Base-by-base conservation (phyloP, 306 rosid genomes). In the Urtica urens region DNA sequence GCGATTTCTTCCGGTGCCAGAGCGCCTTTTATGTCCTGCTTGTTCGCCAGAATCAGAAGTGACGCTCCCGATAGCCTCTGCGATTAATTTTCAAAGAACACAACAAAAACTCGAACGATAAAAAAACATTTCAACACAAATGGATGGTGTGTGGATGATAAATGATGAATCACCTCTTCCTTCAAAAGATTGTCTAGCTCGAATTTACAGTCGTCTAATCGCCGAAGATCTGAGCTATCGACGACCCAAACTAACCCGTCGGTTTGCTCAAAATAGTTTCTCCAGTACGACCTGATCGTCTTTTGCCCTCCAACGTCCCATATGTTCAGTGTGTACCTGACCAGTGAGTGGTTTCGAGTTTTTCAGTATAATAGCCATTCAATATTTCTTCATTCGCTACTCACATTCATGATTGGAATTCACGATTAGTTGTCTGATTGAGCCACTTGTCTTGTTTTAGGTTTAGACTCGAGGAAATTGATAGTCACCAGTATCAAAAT, bases 221-320 rank as follows among this genome's bases (percentile, higher is more conserved):
- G 63, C 62, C 93, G 71, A 35, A 85, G 80, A 74, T 85, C 95
- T 0, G 95, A 85, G 68, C 95, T 81, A 56, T 81, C 95, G 62
- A 81, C 94, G 3, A 87, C 94, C 96, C 96, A 83, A 16, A 87
- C 88, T 47, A 87, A 60, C 45, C 94, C 96, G 72, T 87, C 93
- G 19, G 93, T 87, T 42, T 76, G 87, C 87, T 87, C 93, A 64
- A 78, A 83, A 70, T 87, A 87, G 78, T 87, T 78, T 69, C 94
- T 78, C 93, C 94, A 80, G 42, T 83, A 87, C 15, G 96, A 87
- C 76, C 96, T 71, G 59, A 87, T 87, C 4, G 96, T 83, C 46
- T 83, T 83, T 27, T 83, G 96, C 37, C 96, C 95, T 31, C 96
- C 94, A 40, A 87, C 88, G 72, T 87, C 96, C 82, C 82, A 76